Base-by-base conservation (phyloP, 176 grass and related monocot genomes). In the Oryza brachyantha region DNA sequence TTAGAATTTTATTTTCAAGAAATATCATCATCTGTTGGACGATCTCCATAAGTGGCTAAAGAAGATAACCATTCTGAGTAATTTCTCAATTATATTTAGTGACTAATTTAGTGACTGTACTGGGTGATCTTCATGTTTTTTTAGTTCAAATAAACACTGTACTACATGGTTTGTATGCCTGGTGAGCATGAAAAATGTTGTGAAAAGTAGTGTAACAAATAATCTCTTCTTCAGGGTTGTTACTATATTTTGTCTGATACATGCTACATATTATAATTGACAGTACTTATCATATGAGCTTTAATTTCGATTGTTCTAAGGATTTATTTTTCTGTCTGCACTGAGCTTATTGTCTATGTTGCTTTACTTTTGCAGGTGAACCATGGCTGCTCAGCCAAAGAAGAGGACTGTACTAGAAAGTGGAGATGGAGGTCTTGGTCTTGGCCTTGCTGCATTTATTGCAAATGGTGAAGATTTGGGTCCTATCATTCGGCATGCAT, bases 401-500 rank as follows among this genome's bases (percentile, higher is more conserved):
- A 98, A 90, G 70, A 86, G 75, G 70, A 32, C 36, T 70, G 35
- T 90, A 31, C 52, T 84, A 74, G 95, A 98, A 41, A 94, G 86
- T 66, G 92, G 90, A 29, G 90, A 94, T 85, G 87, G 76, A 36
- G 90, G 89, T 3, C 87, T 93, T 58, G 91, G 89, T 16, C 22
- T 81, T 4, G 87, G 85, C 38, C 72, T 98, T 41, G 92, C 85
- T n/a, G 66, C 81, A 14, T 90, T 91, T 21, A 88, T 91, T 28
- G 79, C 90, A 50, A 98, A 98, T 64, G 89, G 87, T 55, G 95
- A 98, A 58, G 92, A 98, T 72, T 58, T 98, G 83, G 92, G 95
- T 3, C 89, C 87, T 39, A 91, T 94, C 73, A 86, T 98, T 64
- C 88, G 92, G 72, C 85, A 94, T 25, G 76, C 86, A 0, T 98